Evolutionary conservation across 305 asterid genomes (phyloP), one percentile per base, ranked within the genome.

Genomic region (Rubia peregrina): DNA sequence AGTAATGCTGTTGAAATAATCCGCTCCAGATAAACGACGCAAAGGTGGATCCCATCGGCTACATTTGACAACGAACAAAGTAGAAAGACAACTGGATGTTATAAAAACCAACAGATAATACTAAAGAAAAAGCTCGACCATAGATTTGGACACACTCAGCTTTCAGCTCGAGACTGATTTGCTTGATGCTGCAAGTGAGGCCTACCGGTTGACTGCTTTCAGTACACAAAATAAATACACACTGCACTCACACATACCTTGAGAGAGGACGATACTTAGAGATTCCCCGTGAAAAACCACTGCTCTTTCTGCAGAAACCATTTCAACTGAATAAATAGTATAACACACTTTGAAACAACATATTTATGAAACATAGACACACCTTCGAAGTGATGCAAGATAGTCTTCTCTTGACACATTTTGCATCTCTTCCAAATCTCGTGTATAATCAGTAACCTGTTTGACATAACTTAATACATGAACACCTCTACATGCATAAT

Each of bases 341-440:
- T 21, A 62, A 19, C 65, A 49, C 67, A 74, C 61, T 70, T 55
- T 62, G 65, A 3, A 60, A 38, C 13, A 5, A 78, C 59, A 61
- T 40, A 65, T 21, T 65, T 38, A 51, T 42, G 36, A 59, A 56
- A 67, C 61, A n/a, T 40, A 64, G n/a, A 76, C 75, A 19, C 42
- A 94, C 99, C 98, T 88, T 74, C 99, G 83, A 80, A 94, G 97
- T 76, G 98, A 88, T 61, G 99, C 99, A 68, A 94, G 91, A 79
- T 94, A 94, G 75, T 94, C 99, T 83, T 94, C 99, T 77, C 99
- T 85, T 4, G 98, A 83, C 73, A 94, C 81, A 74, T 89, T 91
- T 75, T 94, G 96, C 99, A 94, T 94, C 86, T 94, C 99, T 80
- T 88, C 99, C 24, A 94, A 96, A 83, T 94, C 99, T 85, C 98